phyloP scores from a whole-genome alignment of 345 rosid genomes.

The Orychophragmus violaceus region DNA sequence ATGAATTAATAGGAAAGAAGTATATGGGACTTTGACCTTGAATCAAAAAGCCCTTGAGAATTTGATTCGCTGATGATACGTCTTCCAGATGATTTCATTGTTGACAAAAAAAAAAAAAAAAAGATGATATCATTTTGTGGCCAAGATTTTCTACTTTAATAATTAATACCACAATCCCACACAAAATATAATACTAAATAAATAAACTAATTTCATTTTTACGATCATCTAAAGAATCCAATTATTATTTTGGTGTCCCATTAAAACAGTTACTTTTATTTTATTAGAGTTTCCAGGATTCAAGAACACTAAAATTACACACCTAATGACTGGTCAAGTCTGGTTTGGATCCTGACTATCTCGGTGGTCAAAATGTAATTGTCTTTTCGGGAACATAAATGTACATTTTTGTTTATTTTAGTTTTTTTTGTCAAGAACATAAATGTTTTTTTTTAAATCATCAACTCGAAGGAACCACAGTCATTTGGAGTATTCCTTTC shows the following conservation, averaged over 20 bases:
- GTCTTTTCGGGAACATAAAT: neutral
- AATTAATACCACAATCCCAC: neutral
- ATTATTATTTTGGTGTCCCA: neutral
- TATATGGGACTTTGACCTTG: too few relatives aligned
- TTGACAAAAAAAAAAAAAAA: too few relatives aligned
- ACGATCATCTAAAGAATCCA: neutral
- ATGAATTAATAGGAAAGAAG: too few relatives aligned
- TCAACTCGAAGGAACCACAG: conserved; percentile 71
- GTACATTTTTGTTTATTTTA: neutral
- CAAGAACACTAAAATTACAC: too few relatives aligned
- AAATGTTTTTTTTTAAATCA: too few relatives aligned
- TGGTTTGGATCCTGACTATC: neutral
- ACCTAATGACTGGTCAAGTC: neutral
- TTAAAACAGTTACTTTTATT: neutral
- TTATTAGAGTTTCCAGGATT: conserved; percentile 1
- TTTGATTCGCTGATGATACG: too few relatives aligned
- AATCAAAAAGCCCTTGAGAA: too few relatives aligned
- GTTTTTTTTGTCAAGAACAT: too few relatives aligned
- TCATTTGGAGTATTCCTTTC: conserved; percentile 71
- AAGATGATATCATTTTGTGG: conserved; percentile 25
- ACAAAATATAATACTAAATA: neutral
- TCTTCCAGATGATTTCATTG: too few relatives aligned
- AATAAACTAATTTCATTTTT: neutral
- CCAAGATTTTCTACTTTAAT: neutral
- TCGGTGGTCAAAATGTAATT: neutral